Conservation (phyloP, 2,329 filamentous ascomycete species). For the Botrytis hyacinthi region DNA sequence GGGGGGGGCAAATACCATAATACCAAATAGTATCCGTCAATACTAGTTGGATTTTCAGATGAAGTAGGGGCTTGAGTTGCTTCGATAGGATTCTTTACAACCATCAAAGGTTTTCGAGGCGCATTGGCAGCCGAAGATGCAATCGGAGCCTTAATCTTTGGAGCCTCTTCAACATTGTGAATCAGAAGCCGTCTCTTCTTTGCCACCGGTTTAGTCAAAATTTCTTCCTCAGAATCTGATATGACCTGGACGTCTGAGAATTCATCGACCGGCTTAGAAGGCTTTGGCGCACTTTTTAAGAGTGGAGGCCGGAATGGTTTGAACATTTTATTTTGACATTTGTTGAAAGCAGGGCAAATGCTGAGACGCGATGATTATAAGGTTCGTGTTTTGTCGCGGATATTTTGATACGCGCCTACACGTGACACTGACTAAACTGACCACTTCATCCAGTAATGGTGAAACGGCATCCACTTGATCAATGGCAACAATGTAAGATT, state of each 20-base stretch:
- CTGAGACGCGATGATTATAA: constrained; percentile 11
- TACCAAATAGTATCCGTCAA: constrained; percentile 39
- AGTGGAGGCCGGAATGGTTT: constrained; percentile 40
- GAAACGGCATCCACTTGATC: not conserved
- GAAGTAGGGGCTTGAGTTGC: constrained; percentile 13
- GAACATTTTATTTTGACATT: constrained; percentile 31
- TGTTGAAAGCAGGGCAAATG: constrained; percentile 5
- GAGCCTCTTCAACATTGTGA: constrained; percentile 33
- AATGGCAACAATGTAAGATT: not conserved
- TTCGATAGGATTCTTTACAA: constrained; percentile 32
- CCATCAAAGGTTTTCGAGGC: constrained; percentile 36
- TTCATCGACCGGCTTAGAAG: constrained; percentile 28
- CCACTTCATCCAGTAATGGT: not conserved
- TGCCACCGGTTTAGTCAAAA: constrained; percentile 25
- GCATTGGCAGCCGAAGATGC: constrained; percentile 30
- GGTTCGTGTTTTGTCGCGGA: not conserved
- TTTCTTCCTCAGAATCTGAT: constrained; percentile 24
- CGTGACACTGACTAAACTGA: not conserved
- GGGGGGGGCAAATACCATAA: constrained; percentile 29
- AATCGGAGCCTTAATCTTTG: constrained; percentile 22
- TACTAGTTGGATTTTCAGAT: constrained; percentile 8
- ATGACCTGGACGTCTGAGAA: constrained; percentile 12
- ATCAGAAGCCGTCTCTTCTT: constrained; percentile 35
- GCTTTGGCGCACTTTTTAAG: constrained; percentile 28
- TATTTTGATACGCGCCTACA: not conserved